Evolutionary conservation across 2,329 filamentous ascomycete species (phyloP).

Genomic region (Huntiella omanensis): DNA sequence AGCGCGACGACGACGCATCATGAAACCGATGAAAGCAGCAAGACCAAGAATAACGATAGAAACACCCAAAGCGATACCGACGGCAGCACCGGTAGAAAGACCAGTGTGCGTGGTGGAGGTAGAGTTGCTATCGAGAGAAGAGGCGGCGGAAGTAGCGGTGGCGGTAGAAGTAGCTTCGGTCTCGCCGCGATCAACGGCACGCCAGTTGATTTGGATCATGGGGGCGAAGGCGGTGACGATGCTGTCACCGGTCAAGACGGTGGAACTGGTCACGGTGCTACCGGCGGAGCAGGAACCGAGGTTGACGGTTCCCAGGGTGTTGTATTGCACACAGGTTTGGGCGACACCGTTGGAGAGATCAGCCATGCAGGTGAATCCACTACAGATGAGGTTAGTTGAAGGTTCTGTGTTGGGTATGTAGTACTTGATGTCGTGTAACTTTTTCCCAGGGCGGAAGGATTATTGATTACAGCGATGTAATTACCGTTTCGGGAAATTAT

Average conservation of each 20-base stretch:
- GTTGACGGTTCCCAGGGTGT: constrained; percentile 12
- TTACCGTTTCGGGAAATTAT: too few relatives aligned
- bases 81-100: constrained; percentile 10
- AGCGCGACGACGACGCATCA: constrained; percentile 5
- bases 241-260: constrained; percentile 1
- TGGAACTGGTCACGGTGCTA: constrained; percentile 5
- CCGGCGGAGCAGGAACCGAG: constrained; percentile 8
- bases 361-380: constrained; percentile 13
- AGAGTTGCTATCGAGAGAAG: constrained; percentile 1
- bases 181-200: constrained; percentile 13
- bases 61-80: constrained; percentile 14
- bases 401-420: not conserved
- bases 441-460: too few relatives aligned
- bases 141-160: not conserved
- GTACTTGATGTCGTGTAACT: too few relatives aligned
- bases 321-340: constrained; percentile 11
- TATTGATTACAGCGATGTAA: too few relatives aligned
- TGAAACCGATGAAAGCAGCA: constrained; percentile 5
- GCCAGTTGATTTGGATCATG: constrained; percentile 17
- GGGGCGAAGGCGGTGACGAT: constrained; percentile 13
- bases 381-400: constrained; percentile 1
- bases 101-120: constrained; percentile 3
- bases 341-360: constrained; percentile 13
- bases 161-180: constrained; percentile 5
- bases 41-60: constrained; percentile 9